A percentile compares a stretch with the other conserved stretches of the same genome.
Evolutionary conservation across 345 rosid species (phyloP).

Genomic region (Odontarrhena argentea): DNA sequence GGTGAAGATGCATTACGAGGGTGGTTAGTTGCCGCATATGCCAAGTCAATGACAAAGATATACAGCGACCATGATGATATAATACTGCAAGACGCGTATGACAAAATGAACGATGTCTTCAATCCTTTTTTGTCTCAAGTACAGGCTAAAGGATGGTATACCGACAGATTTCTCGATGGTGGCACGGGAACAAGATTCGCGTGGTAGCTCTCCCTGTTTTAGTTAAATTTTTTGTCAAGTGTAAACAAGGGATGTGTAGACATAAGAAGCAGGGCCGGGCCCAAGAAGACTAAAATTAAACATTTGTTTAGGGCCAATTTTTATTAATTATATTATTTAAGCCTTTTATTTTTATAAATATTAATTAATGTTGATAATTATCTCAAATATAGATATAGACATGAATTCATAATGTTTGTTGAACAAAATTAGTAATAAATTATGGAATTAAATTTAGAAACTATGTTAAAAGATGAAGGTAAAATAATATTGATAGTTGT

Average conservation of each 20-base stretch:
- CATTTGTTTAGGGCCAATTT: too few relatives aligned
- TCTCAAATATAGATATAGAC: too few relatives aligned
- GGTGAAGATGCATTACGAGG: conserved; percentile 96
- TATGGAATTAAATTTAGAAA: too few relatives aligned
- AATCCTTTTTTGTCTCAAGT: conserved; percentile 60
- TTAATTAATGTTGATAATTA: too few relatives aligned
- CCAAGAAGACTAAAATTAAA: too few relatives aligned
- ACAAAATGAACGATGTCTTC: conserved; percentile 60
- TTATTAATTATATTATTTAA: too few relatives aligned
- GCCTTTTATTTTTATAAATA: too few relatives aligned
- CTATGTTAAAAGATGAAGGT: too few relatives aligned
- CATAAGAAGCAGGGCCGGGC: neutral
- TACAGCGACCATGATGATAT: conserved; percentile 37
- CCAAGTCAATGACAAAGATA: conserved; percentile 48
- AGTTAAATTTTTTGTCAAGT: conserved; percentile 11
- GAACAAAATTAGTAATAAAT: too few relatives aligned
- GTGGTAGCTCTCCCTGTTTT: conserved; percentile 40
- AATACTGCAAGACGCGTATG: conserved; percentile 61
- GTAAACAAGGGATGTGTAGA: conserved; percentile 18
- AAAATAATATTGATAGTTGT: too few relatives aligned
- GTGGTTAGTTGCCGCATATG: conserved; percentile 89
- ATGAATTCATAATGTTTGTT: too few relatives aligned
- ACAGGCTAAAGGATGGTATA: conserved; percentile 89
- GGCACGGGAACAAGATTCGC: conserved; percentile 84
- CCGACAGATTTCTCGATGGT: conserved; percentile 86